Conservation (phyloP, 306 rosid genomes). For the Senna siamea region DNA sequence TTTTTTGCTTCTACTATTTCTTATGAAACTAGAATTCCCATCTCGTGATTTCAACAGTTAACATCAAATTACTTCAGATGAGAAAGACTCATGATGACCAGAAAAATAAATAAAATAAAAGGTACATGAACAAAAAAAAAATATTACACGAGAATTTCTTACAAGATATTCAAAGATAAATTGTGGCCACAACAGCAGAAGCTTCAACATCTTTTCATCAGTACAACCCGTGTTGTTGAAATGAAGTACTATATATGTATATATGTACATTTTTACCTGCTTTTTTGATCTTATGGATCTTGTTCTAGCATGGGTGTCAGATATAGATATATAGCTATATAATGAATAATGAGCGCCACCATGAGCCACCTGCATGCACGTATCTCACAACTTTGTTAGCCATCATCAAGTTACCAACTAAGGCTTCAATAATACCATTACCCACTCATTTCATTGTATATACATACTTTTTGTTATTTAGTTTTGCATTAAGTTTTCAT, state of each 20-base stretch:
- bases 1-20: too few relatives aligned
- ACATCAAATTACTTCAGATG: slow-evolving; percentile 7
- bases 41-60: slow-evolving; percentile 4
- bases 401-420: slow-evolving; percentile 9
- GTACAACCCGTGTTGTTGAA: slow-evolving; percentile 7
- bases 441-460: too few relatives aligned
- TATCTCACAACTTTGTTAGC: slow-evolving; percentile 16
- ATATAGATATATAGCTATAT: too few relatives aligned
- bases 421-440: background rate
- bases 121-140: background rate
- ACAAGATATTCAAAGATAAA: slow-evolving; percentile 17
- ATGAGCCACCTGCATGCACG: slow-evolving; percentile 61
- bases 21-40: too few relatives aligned
- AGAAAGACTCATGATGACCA: too few relatives aligned
- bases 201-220: slow-evolving; percentile 4
- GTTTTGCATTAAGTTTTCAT: too few relatives aligned
- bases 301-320: too few relatives aligned
- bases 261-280: slow-evolving; percentile 24
- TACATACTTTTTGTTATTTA: too few relatives aligned
- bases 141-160: background rate
- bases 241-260: background rate
- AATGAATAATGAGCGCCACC: slow-evolving; percentile 57
- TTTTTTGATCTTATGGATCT: too few relatives aligned
- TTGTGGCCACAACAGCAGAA: slow-evolving; percentile 15
- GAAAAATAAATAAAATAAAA: slow-evolving; percentile 8